Evolutionary conservation across 768 basidiomycete species (phyloP), one percentile per base, ranked within the genome.

Genomic region (Auriculariales sp.): DNA sequence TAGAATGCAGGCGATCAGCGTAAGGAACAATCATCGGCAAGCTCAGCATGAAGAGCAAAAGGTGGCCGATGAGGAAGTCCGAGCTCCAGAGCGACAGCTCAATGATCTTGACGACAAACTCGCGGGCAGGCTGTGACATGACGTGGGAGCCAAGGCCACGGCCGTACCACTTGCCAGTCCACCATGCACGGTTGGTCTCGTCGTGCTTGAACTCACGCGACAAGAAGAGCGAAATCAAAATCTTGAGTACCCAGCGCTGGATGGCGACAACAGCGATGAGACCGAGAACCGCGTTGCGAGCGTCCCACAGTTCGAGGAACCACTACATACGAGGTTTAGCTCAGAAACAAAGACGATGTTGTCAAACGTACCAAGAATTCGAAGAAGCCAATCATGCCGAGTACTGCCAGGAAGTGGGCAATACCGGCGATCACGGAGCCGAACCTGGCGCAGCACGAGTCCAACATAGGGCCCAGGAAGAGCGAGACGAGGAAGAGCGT

Each of bases 181-280:
- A 99, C 94, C 94, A 99, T 5, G 93, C 93, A 25, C 90, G 75
- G 68, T 98, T 98, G 30, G 90, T 93, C 67, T 98, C 93, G 62
- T 99, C 95, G 62, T 98, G 92, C 70, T 99, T 99, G 77, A 95
- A 95, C 66, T 99, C 95, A 54, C 95, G 84, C 33, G 92, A 85
- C 31, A 98, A 70, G 77, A 93, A 91, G 53, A 94, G 83, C 0
- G 93, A 73, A 59, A 99, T 98, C 50, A 95, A 70, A 52, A 91
- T 73, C 73, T 98, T 98, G 77, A 93, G 83, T 53, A 97, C 68
- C 15, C 86, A 86, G 47, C 95, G 80, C 62, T 98, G 92, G 50
- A 98, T 87, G 50, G 81, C 78, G 53, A 97, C 86, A 53, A 91
- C 83, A 6, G 91, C 76, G 57, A 98, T 88, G 47, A 95, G 73